A percentile compares a stretch with the other conserved stretches of the same genome.
Evolutionary conservation across 768 basidiomycete species (phyloP).

Genomic region (Polyporus arcularius): DNA sequence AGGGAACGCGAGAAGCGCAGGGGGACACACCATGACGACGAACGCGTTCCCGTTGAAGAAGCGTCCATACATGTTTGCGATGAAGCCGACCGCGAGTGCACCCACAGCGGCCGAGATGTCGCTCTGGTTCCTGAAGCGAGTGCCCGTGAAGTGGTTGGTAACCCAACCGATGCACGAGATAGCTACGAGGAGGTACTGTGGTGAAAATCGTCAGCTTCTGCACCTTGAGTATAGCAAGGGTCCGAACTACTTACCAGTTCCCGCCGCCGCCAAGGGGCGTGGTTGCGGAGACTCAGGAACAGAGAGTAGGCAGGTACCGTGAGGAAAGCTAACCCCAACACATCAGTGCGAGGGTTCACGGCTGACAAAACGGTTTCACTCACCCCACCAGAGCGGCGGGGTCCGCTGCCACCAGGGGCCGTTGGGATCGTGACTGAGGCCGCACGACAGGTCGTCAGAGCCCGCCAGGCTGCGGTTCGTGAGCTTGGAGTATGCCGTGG

Average conservation of each 20-base stretch:
- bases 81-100: slow-evolving; percentile 78
- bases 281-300: slow-evolving; percentile 65
- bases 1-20: no score
- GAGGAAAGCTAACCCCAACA: slow-evolving; percentile 51
- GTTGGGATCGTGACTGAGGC: slow-evolving; percentile 50
- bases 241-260: slow-evolving; percentile 49
- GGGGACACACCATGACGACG: slow-evolving; percentile 68
- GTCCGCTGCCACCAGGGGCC: slow-evolving; percentile 77
- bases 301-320: slow-evolving; percentile 71
- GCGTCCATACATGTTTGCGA: slow-evolving; percentile 77
- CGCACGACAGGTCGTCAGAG: slow-evolving; percentile 62
- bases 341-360: neutral
- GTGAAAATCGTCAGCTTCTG: neutral
- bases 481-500: slow-evolving; percentile 63
- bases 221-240: no score
- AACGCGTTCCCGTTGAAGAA: slow-evolving; percentile 76
- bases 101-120: slow-evolving; percentile 83
- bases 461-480: slow-evolving; percentile 47
- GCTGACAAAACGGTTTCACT: slow-evolving; percentile 20
- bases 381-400: slow-evolving; percentile 74
- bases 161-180: slow-evolving; percentile 76
- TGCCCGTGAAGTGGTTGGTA: slow-evolving; percentile 70
- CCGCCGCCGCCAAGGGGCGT: slow-evolving; percentile 55
- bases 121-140: slow-evolving; percentile 62
- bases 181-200: slow-evolving; percentile 50